Conservation (phyloP, 78 protist genomes). For the Tieghemostelium lacteum region DNA sequence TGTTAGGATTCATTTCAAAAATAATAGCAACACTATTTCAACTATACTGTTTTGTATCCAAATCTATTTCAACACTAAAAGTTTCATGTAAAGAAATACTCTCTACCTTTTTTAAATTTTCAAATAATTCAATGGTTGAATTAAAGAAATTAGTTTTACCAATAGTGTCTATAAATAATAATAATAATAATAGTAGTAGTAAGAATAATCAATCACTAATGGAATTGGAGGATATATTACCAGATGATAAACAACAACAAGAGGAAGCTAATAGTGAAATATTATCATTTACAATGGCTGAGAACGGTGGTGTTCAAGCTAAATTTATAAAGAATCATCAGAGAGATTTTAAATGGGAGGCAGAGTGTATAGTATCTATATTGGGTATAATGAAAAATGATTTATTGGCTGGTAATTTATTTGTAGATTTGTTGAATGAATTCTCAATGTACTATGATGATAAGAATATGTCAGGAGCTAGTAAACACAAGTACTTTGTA, state of each 20-base stretch:
- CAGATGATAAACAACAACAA: slow-evolving; percentile 4
- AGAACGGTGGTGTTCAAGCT: slow-evolving; percentile 64
- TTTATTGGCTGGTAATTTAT: slow-evolving; percentile 66
- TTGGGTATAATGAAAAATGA: slow-evolving; percentile 66
- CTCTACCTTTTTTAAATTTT: slow-evolving; percentile 65
- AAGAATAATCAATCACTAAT: slow-evolving; percentile 13
- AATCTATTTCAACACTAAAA: slow-evolving; percentile 62
- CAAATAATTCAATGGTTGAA: slow-evolving; percentile 19
- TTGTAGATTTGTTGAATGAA: slow-evolving; percentile 68
- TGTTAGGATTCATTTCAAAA: slow-evolving; percentile 26
- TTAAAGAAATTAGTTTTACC: slow-evolving; percentile 54
- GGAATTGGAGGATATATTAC: slow-evolving; percentile 53
- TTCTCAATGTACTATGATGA: slow-evolving; percentile 29
- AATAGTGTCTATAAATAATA: not conserved
- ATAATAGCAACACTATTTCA: slow-evolving; percentile 54
- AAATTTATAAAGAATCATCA: slow-evolving; percentile 35
- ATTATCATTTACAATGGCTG: slow-evolving; percentile 73
- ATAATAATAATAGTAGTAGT: not conserved
- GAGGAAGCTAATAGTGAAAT: not conserved
- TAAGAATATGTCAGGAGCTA: not conserved
- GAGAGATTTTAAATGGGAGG: slow-evolving; percentile 79
- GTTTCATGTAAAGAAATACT: slow-evolving; percentile 66
- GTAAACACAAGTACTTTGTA: slow-evolving; percentile 21
- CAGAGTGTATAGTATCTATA: slow-evolving; percentile 64
- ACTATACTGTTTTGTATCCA: slow-evolving; percentile 65